phyloP scores from a whole-genome alignment of 176 grass and related monocot genomes.

The Hsuehochloa calcarea region DNA sequence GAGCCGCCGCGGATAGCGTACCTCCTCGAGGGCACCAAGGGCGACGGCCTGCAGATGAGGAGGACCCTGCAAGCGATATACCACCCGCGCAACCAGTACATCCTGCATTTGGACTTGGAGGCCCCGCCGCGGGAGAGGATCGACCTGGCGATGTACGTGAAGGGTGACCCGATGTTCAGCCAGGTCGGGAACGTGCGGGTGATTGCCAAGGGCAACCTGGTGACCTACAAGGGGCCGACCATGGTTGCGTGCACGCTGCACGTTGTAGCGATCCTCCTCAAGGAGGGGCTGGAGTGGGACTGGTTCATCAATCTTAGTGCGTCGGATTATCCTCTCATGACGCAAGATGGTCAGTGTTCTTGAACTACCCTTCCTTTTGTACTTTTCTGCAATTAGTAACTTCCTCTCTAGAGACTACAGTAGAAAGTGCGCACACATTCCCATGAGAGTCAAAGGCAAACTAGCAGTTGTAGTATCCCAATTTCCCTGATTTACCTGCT shows the following conservation, averaged over 20 bases:
- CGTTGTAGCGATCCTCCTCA: slow-evolving; percentile 71
- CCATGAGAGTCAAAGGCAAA: background rate
- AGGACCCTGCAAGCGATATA: slow-evolving; percentile 81
- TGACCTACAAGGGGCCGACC: slow-evolving; percentile 85
- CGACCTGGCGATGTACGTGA: slow-evolving; percentile 69
- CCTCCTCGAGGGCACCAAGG: slow-evolving; percentile 87
- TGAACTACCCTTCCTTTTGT: background rate
- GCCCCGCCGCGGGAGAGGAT: slow-evolving; percentile 78
- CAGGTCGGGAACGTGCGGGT: slow-evolving; percentile 70
- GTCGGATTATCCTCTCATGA: slow-evolving; percentile 87
- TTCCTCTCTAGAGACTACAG: background rate
- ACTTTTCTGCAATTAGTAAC: background rate
- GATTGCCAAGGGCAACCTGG: slow-evolving; percentile 82
- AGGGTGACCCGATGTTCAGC: slow-evolving; percentile 68
- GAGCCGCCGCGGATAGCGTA: slow-evolving; percentile 82
- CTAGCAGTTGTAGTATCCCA: background rate
- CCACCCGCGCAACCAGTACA: slow-evolving; percentile 86
- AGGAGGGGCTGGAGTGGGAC: slow-evolving; percentile 74
- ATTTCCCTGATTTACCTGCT: background rate
- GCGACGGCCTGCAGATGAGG: slow-evolving; percentile 79
- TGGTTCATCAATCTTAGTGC: slow-evolving; percentile 97
- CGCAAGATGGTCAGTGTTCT: slow-evolving; percentile 75
- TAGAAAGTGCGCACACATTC: background rate
- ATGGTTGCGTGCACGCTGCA: slow-evolving; percentile 91
- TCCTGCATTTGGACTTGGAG: slow-evolving; percentile 84